phyloP scores from a whole-genome alignment of 1,139 yeast genomes.

The Sugiyamaella grinbergsii region DNA sequence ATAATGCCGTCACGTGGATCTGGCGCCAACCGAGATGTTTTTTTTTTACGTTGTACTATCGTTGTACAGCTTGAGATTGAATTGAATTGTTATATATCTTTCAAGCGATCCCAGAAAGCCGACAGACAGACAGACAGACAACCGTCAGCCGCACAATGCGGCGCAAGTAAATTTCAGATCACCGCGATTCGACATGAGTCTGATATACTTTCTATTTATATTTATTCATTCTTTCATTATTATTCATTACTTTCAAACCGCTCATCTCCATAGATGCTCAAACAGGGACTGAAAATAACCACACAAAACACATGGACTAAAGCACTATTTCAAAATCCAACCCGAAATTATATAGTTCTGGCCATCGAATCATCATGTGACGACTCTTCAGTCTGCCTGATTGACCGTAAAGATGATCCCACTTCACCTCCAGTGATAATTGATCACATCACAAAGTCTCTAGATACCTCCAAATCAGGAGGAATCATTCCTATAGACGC shows the following conservation, averaged over 20 bases:
- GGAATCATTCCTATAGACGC: constrained; percentile 93
- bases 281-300: background rate
- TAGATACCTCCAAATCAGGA: constrained; percentile 67
- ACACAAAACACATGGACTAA: background rate
- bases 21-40: too few species aligned
- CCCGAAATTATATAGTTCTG: constrained; percentile 60
- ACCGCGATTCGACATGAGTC: too few species aligned
- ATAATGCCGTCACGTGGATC: too few species aligned
- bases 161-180: background rate
- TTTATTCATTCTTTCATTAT: too few species aligned
- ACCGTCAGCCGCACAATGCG: background rate
- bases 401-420: constrained; percentile 49
- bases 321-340: background rate
- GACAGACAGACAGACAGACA: too few species aligned
- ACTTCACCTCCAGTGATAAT: constrained; percentile 52
- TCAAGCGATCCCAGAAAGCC: background rate
- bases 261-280: background rate
- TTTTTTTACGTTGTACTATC: too few species aligned
- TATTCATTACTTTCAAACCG: too few species aligned
- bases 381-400: constrained; percentile 84
- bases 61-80: too few species aligned
- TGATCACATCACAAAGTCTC: constrained; percentile 64
- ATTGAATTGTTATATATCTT: too few species aligned
- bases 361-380: constrained; percentile 96
- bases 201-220: too few species aligned